These are phyloP conservation scores for Podaxis sp. DNA, from an alignment of 768 basidiomycete species.

Conservation along the genomic window DNA sequence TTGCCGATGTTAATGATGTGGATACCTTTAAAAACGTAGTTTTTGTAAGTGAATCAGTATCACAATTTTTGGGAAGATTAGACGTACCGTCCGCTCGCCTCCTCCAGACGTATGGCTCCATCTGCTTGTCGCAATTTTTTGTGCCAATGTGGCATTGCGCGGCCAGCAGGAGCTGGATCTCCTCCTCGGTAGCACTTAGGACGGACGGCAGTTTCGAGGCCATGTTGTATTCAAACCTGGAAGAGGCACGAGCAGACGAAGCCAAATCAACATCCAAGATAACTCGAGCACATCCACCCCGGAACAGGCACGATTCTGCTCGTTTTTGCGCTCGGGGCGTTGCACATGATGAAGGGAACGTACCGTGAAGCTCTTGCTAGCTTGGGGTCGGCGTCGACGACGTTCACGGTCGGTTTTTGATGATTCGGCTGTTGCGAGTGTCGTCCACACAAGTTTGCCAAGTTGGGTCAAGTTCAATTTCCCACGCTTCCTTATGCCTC, in stretches of 20 bases:
- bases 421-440: conserved; percentile 33
- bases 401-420: conserved; percentile 41
- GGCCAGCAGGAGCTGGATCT: conserved; percentile 91
- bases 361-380: conserved; percentile 43
- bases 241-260: conserved; percentile 16
- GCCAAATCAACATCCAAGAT: conserved; percentile 33
- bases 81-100: conserved; percentile 87
- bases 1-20: conserved; percentile 98
- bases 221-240: conserved; percentile 44
- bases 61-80: background rate
- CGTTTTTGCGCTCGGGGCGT: conserved; percentile 28
- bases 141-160: conserved; percentile 97
- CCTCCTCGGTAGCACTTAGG: conserved; percentile 94
- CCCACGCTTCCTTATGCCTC: conserved; percentile 29
- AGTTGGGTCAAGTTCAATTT: conserved; percentile 24
- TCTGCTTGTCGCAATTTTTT: conserved; percentile 99
- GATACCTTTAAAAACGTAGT: conserved; percentile 59
- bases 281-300: conserved; percentile 39
- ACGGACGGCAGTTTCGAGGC: conserved; percentile 93
- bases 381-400: conserved; percentile 44
- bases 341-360: conserved; percentile 25
- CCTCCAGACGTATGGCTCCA: conserved; percentile 98
- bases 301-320: conserved; percentile 28
- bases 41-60: background rate
- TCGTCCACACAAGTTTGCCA: conserved; percentile 30